Percentiles rank a stretch among this genome's conserved stretches.
These are phyloP conservation scores for Fraxinus paxiana DNA, from an alignment of 305 asterid genomes.

Conservation along the genomic window DNA sequence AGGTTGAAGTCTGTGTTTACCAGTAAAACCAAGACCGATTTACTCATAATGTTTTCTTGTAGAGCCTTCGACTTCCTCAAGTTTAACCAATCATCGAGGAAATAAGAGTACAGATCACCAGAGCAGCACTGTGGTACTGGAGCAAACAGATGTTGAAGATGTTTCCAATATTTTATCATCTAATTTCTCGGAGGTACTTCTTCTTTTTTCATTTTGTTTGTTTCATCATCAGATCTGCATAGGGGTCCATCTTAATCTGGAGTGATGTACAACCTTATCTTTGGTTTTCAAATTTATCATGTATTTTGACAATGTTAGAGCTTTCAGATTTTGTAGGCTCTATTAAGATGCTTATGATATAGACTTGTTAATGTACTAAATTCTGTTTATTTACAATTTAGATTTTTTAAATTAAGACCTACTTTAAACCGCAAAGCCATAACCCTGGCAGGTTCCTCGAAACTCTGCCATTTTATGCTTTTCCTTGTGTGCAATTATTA, in stretches of 20 bases:
- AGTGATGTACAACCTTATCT: neutral
- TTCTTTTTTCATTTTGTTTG: neutral
- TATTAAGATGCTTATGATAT: neutral
- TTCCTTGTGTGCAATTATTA: neutral
- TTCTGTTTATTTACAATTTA: neutral
- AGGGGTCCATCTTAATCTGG: neutral
- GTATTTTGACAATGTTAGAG: neutral
- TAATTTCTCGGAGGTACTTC: constrained; percentile 58
- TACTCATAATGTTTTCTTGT: constrained; percentile 20
- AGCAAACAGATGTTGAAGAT: constrained; percentile 49
- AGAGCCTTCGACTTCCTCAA: constrained; percentile 63
- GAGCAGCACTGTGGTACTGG: constrained; percentile 22
- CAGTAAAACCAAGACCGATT: constrained; percentile 2
- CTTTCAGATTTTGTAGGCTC: neutral
- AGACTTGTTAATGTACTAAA: neutral
- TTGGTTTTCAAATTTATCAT: neutral
- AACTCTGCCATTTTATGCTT: neutral
- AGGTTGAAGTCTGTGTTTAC: constrained; percentile 11
- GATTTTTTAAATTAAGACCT: neutral
- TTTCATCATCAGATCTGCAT: neutral
- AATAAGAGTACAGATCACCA: constrained; percentile 24
- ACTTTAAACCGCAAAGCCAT: neutral
- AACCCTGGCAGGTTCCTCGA: neutral
- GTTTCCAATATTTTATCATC: constrained; percentile 53
- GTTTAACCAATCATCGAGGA: constrained; percentile 23